Evolutionary conservation across 192 early-diverging fungal genomes (phyloP).

Genomic region (Haplosporangium gracile): DNA sequence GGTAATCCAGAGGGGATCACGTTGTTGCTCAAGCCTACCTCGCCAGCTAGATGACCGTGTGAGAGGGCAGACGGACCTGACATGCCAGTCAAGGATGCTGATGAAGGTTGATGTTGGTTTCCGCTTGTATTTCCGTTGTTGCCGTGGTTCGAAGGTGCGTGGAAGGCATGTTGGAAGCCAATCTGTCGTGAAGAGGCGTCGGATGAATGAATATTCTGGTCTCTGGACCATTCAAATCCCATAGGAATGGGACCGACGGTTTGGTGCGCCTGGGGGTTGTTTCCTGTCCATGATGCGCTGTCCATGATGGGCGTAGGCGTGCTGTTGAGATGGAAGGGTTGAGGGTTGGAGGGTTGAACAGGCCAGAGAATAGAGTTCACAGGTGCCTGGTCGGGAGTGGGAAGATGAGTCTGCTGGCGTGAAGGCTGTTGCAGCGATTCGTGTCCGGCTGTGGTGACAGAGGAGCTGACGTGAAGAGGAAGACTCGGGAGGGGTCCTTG

Average conservation of each 20-base stretch:
- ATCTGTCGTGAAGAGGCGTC: constrained; percentile 25
- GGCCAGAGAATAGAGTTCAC: constrained; percentile 28
- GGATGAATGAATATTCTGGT: constrained; percentile 30
- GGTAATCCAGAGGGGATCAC: constrained; percentile 10
- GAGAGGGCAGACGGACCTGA: not conserved
- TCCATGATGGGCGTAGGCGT: constrained; percentile 43
- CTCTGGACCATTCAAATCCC: constrained; percentile 51
- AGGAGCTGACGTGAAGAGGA: not conserved
- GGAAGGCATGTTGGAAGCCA: constrained; percentile 29
- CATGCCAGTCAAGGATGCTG: constrained; percentile 1
- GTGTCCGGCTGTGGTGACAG: constrained; percentile 13
- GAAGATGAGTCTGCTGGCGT: constrained; percentile 5
- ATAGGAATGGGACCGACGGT: constrained; percentile 41
- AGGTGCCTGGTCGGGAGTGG: constrained; percentile 10
- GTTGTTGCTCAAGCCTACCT: constrained; percentile 10
- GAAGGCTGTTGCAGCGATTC: not conserved
- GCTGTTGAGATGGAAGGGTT: constrained; percentile 11
- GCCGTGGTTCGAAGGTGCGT: constrained; percentile 22
- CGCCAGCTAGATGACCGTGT: constrained; percentile 20
- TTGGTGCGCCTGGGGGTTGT: constrained; percentile 28
- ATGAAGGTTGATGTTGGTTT: constrained; percentile 12
- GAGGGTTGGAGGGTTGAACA: constrained; percentile 13
- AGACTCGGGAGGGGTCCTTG: not conserved
- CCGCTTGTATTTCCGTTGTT: constrained; percentile 29
- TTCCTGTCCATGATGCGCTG: constrained; percentile 42